Base-by-base conservation (phyloP, 805 yeast species). In the Spathaspora sp. region DNA sequence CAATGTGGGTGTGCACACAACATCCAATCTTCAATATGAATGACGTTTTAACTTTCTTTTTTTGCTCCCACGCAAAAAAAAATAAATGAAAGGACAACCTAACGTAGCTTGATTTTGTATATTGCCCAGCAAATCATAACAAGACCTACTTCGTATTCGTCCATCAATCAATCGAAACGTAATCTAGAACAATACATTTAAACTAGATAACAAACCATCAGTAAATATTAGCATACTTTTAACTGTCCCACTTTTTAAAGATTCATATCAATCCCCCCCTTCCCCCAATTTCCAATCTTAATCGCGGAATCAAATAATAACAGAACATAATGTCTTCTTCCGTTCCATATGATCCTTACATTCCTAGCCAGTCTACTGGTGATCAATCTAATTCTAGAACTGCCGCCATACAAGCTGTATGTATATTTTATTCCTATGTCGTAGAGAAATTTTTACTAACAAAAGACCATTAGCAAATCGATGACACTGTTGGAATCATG, bases 401-500 rank as follows among this genome's bases (percentile, higher is more conserved):
- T 35, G 94, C 94, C 18, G 91, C 90, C 56, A 81, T 88, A 65
- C 92, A 88, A 69, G 90, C 92, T 44, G 87, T 83, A 77, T 58
- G 87, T 81, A 55, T 40, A 4, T 35, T 35, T 35, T 8, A 12
- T 11, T 16, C 11, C 12, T 14, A 23, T 32, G 42, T 26, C 18
- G 12, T 8, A 11, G 9, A 35, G 23, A 39, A 28, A 18, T 26
- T 49, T 23, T 23, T 66, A 68, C 76, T 66, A 65, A 64, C 67
- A 42, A 17, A 38, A 7, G 12, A 50, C 29, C n/a, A 28, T 26
- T 61, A 82, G 81, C 94, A 89, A 78, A 89, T 90, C 67, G 94
- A 89, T 70, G 97, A 90, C 65, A 92, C 99, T 14, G 97, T 94
- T 44, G 97, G 96, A 16, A 87, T 92, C 66, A 94, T 93, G 99